Base-by-base conservation (phyloP, 1,284 basidiomycete genomes). In the Phylloboletellus chloephorus region DNA sequence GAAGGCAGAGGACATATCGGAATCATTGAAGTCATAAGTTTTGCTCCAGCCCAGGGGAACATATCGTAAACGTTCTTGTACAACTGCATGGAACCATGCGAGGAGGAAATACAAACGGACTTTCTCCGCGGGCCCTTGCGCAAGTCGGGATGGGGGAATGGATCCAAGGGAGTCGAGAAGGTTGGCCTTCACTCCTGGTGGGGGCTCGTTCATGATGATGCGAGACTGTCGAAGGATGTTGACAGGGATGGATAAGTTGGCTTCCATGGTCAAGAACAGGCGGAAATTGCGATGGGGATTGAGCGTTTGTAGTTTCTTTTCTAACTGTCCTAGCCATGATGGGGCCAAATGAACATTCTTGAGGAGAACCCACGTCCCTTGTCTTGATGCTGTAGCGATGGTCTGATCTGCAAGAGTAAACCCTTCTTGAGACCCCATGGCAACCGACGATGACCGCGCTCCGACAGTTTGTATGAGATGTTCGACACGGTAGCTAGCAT, bases 361-460 rank as follows among this genome's bases (percentile, higher is more conserved):
- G 47, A 96, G 76, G 32, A 97, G 71, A 2, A 97, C 93, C 92
- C 92, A 95, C 10, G 85, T 78, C 6, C 94, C 94, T 60, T 90
- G 88, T 15, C 93, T 78, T 11, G 91, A 88, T 17, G 93, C 93
- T 16, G 82, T 68, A 15, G 88, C 84, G 49, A 98, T 96, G 2
- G 92, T 92, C 62, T 95, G 91, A 56, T 98, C 94, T 5, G 94
- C 94, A 3, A 92, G 73, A 6, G 79, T 78, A 64, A 91, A 94
- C n/a, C 94, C 93, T 72, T 98, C 94, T 51, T 92, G 88, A 2
- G 93, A 96, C n/a, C 94, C 94, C 91, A 98, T 96, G 9, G 94
- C 94, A 12, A 97, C 88, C 1, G 90, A 88, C 0, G 81, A 72
- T 47, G 89, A 94, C 21, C 81, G 79, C 28, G 77, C 72, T 17